phyloP scores from a whole-genome alignment of 2,329 filamentous ascomycete species.

The Akanthomyces lecanii region DNA sequence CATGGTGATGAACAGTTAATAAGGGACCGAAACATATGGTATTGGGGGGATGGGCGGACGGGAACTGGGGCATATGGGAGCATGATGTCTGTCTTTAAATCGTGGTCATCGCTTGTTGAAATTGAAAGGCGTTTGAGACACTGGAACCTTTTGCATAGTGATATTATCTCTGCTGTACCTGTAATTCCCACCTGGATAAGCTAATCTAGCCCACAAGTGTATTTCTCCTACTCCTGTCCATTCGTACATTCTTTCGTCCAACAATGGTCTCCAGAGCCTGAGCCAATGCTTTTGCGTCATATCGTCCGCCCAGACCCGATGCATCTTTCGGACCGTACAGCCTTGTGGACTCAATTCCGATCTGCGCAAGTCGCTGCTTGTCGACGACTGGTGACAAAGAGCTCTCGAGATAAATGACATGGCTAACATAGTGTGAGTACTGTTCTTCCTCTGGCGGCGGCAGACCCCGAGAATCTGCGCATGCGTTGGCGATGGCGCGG shows the following conservation, averaged over 20 bases:
- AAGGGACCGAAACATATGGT: neutral
- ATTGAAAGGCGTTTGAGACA: constrained; percentile 8
- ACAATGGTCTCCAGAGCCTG: constrained; percentile 76
- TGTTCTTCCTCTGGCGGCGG: constrained; percentile 37
- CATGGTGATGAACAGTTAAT: constrained; percentile 22
- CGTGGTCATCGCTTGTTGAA: neutral
- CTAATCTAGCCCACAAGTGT: constrained; percentile 34
- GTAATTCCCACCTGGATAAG: neutral
- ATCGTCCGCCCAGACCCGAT: constrained; percentile 47
- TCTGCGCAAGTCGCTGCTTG: constrained; percentile 52
- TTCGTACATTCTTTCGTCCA: constrained; percentile 46
- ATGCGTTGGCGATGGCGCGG: constrained; percentile 70
- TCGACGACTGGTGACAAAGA: constrained; percentile 67
- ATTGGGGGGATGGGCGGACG: neutral
- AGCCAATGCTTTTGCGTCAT: constrained; percentile 70
- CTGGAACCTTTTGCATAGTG: neutral
- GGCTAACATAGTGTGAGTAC: constrained; percentile 70
- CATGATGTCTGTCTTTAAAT: neutral
- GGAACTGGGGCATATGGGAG: constrained; percentile 2
- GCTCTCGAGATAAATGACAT: constrained; percentile 75
- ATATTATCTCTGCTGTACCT: neutral
- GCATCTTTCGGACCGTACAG: constrained; percentile 65
- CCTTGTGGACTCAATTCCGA: constrained; percentile 74
- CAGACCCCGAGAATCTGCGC: constrained; percentile 60
- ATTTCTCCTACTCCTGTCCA: constrained; percentile 41